A percentile compares a stretch with the other conserved stretches of the same genome.
Evolutionary conservation across 345 rosid species (phyloP).

Genomic region (Sonneratia alba): DNA sequence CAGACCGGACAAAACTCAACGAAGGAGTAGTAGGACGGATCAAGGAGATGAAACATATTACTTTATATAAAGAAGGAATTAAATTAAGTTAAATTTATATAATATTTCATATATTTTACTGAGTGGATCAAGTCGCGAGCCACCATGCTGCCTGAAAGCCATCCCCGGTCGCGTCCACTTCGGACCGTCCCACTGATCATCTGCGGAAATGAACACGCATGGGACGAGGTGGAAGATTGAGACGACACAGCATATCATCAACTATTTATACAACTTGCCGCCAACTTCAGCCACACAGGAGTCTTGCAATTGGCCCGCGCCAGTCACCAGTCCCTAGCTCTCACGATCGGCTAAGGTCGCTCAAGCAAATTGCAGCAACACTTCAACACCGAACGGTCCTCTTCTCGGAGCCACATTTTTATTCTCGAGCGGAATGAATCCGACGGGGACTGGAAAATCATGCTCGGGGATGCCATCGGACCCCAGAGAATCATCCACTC

Average conservation of each 20-base stretch:
- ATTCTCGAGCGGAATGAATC: background rate
- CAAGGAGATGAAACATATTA: no score
- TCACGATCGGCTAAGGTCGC: background rate
- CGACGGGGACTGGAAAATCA: background rate
- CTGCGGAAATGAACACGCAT: background rate
- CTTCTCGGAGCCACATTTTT: background rate
- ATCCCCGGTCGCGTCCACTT: background rate
- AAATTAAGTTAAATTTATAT: no score
- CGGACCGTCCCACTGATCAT: background rate
- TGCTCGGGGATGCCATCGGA: background rate
- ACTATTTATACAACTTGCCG: background rate
- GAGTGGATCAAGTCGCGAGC: background rate
- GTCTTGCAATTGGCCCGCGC: background rate
- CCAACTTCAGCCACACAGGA: background rate
- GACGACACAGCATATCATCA: background rate
- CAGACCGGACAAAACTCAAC: no score
- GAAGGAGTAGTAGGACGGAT: no score
- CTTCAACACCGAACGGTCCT: background rate
- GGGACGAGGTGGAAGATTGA: background rate
- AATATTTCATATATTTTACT: no score
- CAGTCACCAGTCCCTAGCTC: background rate
- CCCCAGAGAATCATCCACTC: background rate
- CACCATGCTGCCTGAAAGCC: no score
- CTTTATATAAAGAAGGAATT: no score
- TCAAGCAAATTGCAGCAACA: background rate